These are phyloP conservation scores for Neonectria faginata DNA, from an alignment of 2,329 filamentous ascomycete species.

Conservation along the genomic window DNA sequence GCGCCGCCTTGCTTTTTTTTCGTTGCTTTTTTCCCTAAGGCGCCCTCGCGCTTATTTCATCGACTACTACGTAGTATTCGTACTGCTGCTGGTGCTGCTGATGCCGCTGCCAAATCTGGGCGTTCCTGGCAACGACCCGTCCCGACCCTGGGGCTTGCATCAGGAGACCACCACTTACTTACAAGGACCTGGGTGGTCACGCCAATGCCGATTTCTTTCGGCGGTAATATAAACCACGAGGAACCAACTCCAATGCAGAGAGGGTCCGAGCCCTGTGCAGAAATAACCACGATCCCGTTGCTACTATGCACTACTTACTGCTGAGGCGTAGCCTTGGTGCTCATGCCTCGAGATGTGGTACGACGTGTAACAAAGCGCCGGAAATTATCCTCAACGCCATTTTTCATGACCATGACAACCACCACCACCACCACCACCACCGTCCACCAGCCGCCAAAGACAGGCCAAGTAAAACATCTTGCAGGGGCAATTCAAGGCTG, in stretches of 20 bases:
- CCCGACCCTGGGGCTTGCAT: too few species aligned
- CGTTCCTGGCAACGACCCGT: neutral
- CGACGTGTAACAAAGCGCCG: neutral
- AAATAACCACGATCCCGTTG: neutral
- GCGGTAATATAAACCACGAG: neutral
- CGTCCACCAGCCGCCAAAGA: neutral
- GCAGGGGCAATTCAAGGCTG: neutral
- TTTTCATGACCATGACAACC: neutral
- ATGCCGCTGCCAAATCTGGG: neutral
- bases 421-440: too few species aligned
- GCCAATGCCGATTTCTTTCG: neutral
- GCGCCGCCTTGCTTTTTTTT: neutral
- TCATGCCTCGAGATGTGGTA: neutral
- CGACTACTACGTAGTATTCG: neutral
- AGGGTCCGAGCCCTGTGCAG: neutral
- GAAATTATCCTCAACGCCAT: neutral
- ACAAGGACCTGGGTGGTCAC: neutral
- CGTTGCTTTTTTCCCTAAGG: neutral
- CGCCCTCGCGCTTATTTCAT: conserved; percentile 7
- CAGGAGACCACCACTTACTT: neutral
- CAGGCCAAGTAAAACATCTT: neutral
- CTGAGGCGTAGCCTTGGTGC: too few species aligned
- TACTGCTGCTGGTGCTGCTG: neutral
- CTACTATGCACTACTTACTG: too few species aligned
- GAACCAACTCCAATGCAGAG: neutral